Base-by-base conservation (phyloP, 192 early-diverging fungal species). In the Backusella psychrophila region DNA sequence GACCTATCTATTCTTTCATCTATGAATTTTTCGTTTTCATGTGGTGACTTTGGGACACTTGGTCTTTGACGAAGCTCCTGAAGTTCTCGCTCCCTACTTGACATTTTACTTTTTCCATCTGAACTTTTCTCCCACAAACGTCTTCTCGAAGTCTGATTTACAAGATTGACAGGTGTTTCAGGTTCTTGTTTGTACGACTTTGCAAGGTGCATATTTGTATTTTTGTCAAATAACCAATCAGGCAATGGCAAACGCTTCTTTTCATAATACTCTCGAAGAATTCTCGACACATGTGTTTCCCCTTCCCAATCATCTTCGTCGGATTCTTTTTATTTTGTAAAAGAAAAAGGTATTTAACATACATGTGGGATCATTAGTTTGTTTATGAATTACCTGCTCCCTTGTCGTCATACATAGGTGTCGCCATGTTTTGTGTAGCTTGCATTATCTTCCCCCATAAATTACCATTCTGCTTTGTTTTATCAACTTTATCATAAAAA, bases 221-320 rank as follows among this genome's bases (percentile, higher is more conserved):
- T 73, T 49, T n/a, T 49, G 46, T 49, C 46, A 31, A 69, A 35
- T 44, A 80, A 69, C 78, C 78, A 83, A 9, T 49, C 34, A 21
- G 82, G 82, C 21, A 83, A 36, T 6, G 67, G 66, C 15, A 75
- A 81, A 2, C 81, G 80, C 38, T 88, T 89, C 39, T 89, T 83
- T 34, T 88, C 85, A 49, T 80, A 78, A 73, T 86, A 75, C 31
- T 89, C 88, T 17, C 88, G 80, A 23, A 90, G 71, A 53, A 86
- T 74, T 34, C 87, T 80, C 6, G 83, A 78, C 23, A 90, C 85
- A 78, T 89, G 87, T 4, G 86, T 74, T 72, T 90, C 89, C 21
- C 86, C 87, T 71, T 90, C 86, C 72, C 80, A 77, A 59, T 85
- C 89, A 19, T 83, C 84, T 67, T 86, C 85, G 41, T 90, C 89